These are phyloP conservation scores for Paradendryphiella salina DNA, from an alignment of 2,329 filamentous ascomycete species.

Conservation along the genomic window DNA sequence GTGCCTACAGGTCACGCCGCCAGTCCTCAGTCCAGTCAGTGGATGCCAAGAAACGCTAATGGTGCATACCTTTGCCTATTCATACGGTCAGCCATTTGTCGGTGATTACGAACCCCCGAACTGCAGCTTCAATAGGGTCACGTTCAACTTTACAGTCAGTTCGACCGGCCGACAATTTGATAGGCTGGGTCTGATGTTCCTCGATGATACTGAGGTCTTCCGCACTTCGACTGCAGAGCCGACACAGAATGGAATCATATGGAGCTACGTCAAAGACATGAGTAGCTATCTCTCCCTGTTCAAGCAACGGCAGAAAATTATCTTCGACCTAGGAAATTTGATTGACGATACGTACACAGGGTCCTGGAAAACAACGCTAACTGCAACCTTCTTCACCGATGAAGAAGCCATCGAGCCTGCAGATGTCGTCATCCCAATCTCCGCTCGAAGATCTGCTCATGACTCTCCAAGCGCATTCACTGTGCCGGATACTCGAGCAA, in stretches of 20 bases:
- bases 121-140: slow-evolving; percentile 73
- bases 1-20: slow-evolving; percentile 71
- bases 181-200: slow-evolving; percentile 72
- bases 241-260: slow-evolving; percentile 68
- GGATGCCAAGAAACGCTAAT: slow-evolving; percentile 64
- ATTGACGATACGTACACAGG: slow-evolving; percentile 73
- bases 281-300: slow-evolving; percentile 71
- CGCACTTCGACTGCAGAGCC: slow-evolving; percentile 82
- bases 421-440: slow-evolving; percentile 68
- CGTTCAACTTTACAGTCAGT: slow-evolving; percentile 74
- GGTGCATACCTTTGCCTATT: slow-evolving; percentile 70
- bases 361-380: slow-evolving; percentile 72
- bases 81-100: slow-evolving; percentile 74
- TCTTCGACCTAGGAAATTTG: slow-evolving; percentile 75
- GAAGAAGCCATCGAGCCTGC: slow-evolving; percentile 54
- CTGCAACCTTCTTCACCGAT: slow-evolving; percentile 69
- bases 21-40: slow-evolving; percentile 58
- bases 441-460: slow-evolving; percentile 55
- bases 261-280: slow-evolving; percentile 80
- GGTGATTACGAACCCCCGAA: slow-evolving; percentile 68
- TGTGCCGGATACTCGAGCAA: slow-evolving; percentile 65
- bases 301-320: slow-evolving; percentile 69
- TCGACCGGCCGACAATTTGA: slow-evolving; percentile 76
- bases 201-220: slow-evolving; percentile 79
- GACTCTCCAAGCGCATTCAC: slow-evolving; percentile 67